A percentile compares a stretch with the other conserved stretches of the same genome.
phyloP scores from a whole-genome alignment of 768 basidiomycete genomes.

The Lactarius vividus region DNA sequence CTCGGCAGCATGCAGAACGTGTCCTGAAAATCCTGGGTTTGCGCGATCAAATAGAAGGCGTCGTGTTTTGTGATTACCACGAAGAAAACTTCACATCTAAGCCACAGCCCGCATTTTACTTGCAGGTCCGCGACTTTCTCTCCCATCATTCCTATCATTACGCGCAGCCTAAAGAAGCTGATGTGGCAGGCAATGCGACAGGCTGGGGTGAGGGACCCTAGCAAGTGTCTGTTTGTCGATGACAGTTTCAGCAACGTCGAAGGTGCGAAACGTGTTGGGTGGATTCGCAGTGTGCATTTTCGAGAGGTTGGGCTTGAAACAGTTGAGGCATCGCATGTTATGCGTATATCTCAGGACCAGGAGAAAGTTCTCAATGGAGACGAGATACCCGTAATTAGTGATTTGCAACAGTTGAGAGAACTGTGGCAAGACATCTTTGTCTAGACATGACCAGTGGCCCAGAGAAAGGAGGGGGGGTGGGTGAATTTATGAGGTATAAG shows the following conservation, averaged over 20 bases:
- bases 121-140: conserved; percentile 42
- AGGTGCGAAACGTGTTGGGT: conserved; percentile 61
- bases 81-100: conserved; percentile 71
- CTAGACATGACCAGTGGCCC: conserved; percentile 20
- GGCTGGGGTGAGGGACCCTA: conserved; percentile 60
- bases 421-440: conserved; percentile 78
- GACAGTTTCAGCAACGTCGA: conserved; percentile 70
- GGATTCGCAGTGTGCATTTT: conserved; percentile 76
- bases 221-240: conserved; percentile 76
- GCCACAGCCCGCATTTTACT: conserved; percentile 72
- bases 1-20: conserved; percentile 68
- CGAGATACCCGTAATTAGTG: conserved; percentile 50
- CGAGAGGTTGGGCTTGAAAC: conserved; percentile 63
- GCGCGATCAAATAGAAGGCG: conserved; percentile 66
- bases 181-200: conserved; percentile 58
- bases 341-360: conserved; percentile 42
- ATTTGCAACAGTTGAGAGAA: conserved; percentile 62
- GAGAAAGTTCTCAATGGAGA: conserved; percentile 40
- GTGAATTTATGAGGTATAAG: not conserved
- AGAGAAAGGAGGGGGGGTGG: not conserved
- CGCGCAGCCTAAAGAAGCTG: conserved; percentile 2
- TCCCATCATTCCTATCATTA: too few species aligned
- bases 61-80: conserved; percentile 78
- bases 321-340: conserved; percentile 60
- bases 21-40: conserved; percentile 73